Evolutionary conservation across 75 land plant genomes (phyloP).

Genomic region (Sequoia sempervirens): DNA sequence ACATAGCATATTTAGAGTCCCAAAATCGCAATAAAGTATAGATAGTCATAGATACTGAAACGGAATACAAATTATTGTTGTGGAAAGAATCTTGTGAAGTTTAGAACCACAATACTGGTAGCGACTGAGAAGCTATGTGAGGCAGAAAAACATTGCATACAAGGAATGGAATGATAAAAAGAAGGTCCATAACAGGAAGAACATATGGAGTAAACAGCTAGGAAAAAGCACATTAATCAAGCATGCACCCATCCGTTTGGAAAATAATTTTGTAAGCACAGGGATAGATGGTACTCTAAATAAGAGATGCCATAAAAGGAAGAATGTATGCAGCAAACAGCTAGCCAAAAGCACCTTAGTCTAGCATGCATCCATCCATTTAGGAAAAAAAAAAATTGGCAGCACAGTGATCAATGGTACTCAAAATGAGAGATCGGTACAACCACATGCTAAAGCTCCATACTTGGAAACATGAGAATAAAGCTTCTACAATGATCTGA

Average conservation of each 20-base stretch:
- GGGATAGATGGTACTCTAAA: background rate
- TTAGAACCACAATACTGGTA: background rate
- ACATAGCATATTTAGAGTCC: background rate
- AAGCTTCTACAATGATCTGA: background rate
- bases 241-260: background rate
- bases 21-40: background rate
- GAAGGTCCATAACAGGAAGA: background rate
- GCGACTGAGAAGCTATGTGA: background rate
- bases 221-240: background rate
- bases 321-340: background rate
- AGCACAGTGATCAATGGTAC: background rate
- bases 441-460: background rate
- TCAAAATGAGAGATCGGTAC: background rate
- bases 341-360: background rate
- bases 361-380: background rate
- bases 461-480: background rate
- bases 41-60: background rate
- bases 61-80: background rate
- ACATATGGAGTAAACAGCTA: background rate
- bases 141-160: background rate
- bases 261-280: background rate
- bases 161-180: background rate
- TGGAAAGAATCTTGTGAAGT: background rate
- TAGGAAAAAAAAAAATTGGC: background rate
- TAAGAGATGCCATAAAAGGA: background rate